Conservation (phyloP, 139 green algal genomes). For the Volvox reticuliferus region DNA sequence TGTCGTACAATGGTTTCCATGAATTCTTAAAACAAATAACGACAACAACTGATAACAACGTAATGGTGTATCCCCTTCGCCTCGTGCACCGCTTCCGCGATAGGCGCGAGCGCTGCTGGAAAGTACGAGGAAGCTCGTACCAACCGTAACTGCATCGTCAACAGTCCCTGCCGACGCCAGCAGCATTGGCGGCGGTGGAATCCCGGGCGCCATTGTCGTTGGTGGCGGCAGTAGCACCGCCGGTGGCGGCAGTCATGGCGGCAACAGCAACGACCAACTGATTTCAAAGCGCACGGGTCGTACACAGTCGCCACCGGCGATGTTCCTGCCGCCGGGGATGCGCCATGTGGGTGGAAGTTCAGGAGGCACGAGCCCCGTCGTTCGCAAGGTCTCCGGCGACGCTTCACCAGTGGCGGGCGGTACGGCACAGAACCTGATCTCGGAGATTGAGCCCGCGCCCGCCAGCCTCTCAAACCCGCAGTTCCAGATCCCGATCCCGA, state of each 20-base stretch:
- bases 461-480: not conserved
- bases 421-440: not conserved
- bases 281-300: not conserved
- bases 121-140: not conserved
- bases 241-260: not conserved
- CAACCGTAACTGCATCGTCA: not conserved
- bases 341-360: not conserved
- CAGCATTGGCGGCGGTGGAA: not conserved
- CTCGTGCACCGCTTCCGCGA: too few species aligned
- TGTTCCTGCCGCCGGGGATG: slow-evolving; percentile 9
- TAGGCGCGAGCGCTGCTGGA: slow-evolving; percentile 23
- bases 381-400: not conserved
- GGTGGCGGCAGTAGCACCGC: not conserved
- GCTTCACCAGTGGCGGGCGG: not conserved
- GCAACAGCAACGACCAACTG: not conserved
- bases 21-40: too few species aligned
- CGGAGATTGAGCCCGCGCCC: slow-evolving; percentile 11
- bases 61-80: too few species aligned
- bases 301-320: not conserved
- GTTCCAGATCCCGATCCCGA: too few species aligned
- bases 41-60: too few species aligned
- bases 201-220: not conserved
- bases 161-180: not conserved
- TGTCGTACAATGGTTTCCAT: too few species aligned
- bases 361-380: not conserved